Conservation (phyloP, 345 rosid genomes). For the Lepidium sativum region DNA sequence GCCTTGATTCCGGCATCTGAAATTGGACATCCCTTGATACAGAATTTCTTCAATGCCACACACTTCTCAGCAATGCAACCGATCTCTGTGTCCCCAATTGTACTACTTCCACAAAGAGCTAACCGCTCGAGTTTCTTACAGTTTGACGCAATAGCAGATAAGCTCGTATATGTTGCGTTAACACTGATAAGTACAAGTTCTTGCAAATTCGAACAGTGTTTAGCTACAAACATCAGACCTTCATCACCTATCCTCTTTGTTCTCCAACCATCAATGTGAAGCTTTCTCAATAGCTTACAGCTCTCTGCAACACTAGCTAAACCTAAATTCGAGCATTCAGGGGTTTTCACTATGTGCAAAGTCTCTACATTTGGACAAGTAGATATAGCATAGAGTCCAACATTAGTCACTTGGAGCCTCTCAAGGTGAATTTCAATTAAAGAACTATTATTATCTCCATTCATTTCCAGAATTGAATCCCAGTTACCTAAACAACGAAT, state of each 20-base stretch:
- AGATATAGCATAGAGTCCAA: constrained; percentile 47
- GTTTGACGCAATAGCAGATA: constrained; percentile 42
- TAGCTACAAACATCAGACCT: constrained; percentile 60
- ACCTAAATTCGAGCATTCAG: constrained; percentile 61
- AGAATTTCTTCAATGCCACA: constrained; percentile 55
- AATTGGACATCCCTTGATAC: constrained; percentile 70
- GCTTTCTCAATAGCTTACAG: constrained; percentile 60
- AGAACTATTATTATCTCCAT: constrained; percentile 29
- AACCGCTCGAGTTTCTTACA: constrained; percentile 62
- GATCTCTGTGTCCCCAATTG: constrained; percentile 63
- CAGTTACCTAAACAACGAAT: constrained; percentile 78
- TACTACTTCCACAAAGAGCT: constrained; percentile 66
- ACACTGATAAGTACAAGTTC: constrained; percentile 83
- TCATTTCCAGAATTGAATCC: constrained; percentile 49
- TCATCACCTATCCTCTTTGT: constrained; percentile 63
- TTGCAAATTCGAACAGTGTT: constrained; percentile 47
- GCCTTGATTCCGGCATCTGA: constrained; percentile 62
- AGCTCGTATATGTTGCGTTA: constrained; percentile 48
- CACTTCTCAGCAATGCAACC: constrained; percentile 68
- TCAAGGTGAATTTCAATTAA: constrained; percentile 64
- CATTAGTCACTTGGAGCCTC: constrained; percentile 66
- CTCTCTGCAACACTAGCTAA: constrained; percentile 47
- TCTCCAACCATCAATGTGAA: constrained; percentile 80
- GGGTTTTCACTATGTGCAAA: constrained; percentile 52
- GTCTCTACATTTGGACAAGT: constrained; percentile 50